These are phyloP conservation scores for Fraxinus paxiana DNA, from an alignment of 305 asterid genomes.

Conservation along the genomic window DNA sequence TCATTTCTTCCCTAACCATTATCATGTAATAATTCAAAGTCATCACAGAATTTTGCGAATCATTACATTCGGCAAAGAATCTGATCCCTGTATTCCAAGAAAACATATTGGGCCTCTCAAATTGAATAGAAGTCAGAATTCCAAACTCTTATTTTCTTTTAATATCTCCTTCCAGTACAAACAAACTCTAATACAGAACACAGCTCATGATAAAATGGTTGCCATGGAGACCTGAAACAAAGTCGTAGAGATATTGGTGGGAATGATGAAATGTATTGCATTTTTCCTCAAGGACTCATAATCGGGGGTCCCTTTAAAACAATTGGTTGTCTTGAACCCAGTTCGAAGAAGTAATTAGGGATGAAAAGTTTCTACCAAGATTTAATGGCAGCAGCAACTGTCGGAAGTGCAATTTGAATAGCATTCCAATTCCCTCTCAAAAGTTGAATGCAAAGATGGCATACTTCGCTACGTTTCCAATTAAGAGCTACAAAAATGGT, in stretches of 20 bases:
- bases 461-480: neutral
- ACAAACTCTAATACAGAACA: conserved; percentile 32
- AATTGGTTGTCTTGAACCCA: conserved; percentile 50
- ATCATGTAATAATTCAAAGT: conserved; percentile 32
- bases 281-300: conserved; percentile 29
- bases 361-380: conserved; percentile 22
- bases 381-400: neutral
- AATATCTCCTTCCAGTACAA: conserved; percentile 24
- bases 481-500: neutral
- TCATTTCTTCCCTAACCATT: conserved; percentile 27
- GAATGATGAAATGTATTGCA: conserved; percentile 33
- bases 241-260: conserved; percentile 32
- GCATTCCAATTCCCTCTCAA: neutral
- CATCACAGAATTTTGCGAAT: conserved; percentile 1
- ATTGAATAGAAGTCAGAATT: conserved; percentile 28
- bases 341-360: conserved; percentile 18
- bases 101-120: conserved; percentile 38
- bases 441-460: neutral
- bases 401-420: neutral
- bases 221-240: conserved; percentile 44
- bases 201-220: conserved; percentile 51
- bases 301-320: conserved; percentile 44
- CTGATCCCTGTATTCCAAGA: conserved; percentile 58
- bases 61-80: conserved; percentile 32
- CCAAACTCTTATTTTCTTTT: conserved; percentile 29